Conservation (phyloP, 2,329 filamentous ascomycete species). For the Aspergillus sp. region DNA sequence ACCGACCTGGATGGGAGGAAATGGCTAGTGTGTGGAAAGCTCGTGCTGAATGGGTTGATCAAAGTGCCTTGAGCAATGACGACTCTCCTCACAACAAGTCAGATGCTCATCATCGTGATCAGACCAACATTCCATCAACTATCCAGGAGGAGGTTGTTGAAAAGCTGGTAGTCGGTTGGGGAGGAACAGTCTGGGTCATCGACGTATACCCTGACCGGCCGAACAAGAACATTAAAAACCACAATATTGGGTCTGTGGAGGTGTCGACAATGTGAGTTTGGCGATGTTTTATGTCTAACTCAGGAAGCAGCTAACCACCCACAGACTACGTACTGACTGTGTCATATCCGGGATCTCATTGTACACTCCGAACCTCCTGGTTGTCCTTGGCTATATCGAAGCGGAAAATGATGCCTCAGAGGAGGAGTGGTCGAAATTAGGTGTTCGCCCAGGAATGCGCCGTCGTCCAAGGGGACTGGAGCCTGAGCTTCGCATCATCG, state of each 20-base stretch:
- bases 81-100: conserved; percentile 48
- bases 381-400: conserved; percentile 87
- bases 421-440: conserved; percentile 43
- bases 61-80: conserved; percentile 72
- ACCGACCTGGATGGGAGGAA: conserved; percentile 85
- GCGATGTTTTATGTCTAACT: background rate
- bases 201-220: conserved; percentile 76
- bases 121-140: conserved; percentile 38
- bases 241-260: conserved; percentile 75
- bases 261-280: conserved; percentile 82
- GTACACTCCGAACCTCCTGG: conserved; percentile 87
- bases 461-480: conserved; percentile 76
- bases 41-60: conserved; percentile 88
- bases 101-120: conserved; percentile 39
- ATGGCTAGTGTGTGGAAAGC: conserved; percentile 97
- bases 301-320: conserved; percentile 20
- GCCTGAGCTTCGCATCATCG: conserved; percentile 87
- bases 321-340: conserved; percentile 88
- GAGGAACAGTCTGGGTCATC: conserved; percentile 92
- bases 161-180: conserved; percentile 90
- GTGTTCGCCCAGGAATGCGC: conserved; percentile 62
- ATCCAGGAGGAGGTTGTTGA: conserved; percentile 53
- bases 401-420: conserved; percentile 64
- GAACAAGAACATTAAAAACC: conserved; percentile 67
- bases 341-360: conserved; percentile 95